Base-by-base conservation (phyloP, 73 alveolate genomes). In the Paramecium octaurelia region DNA sequence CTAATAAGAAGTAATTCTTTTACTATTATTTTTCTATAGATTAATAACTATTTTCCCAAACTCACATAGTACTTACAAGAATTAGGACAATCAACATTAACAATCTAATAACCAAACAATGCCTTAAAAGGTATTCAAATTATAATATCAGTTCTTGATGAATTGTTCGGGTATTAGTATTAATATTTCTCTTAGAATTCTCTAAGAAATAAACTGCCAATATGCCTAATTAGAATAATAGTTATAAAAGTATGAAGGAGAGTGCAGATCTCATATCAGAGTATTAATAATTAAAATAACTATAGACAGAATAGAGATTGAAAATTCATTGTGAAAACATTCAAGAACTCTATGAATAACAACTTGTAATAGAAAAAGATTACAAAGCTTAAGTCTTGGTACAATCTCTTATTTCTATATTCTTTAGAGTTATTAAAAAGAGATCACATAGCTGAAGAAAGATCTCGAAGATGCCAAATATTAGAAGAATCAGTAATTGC, bases 281-380 rank as follows among this genome's bases (percentile, higher is more conserved):
- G 88, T 75, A 75, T 31, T 1, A 31, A 75, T 14, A 75, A 14
- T 8, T 75, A 36, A 75, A 21, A 75, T 31, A 34, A 75, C 42
- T 75, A n/a, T 75, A 75, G 88, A 75, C 48, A 34, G 88, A 75
- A 40, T 20, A 75, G 31, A 75, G 88, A 75, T 40, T 75, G 18
- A 75, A 75, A 40, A 75, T 75, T 31, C 88, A 75, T 75, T 75
- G 88, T 12, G 88, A 75, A 75, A 36, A 75, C 18, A 31, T 75
- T 1, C 48, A 75, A 75, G 88, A 75, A 35, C 57, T 75, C 16
- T 75, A 40, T 75, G 88, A 75, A 14, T 36, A 75, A n/a, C n/a
- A 21, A 31, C n/a, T 36, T 3, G 38, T 12, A 14, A 10, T 21
- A 14, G 88, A 75, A 35, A 24, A 75, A 29, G 88, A 75, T 21